Conservation (phyloP, 331 rosid species). For the Erythrophleum ivorense region DNA sequence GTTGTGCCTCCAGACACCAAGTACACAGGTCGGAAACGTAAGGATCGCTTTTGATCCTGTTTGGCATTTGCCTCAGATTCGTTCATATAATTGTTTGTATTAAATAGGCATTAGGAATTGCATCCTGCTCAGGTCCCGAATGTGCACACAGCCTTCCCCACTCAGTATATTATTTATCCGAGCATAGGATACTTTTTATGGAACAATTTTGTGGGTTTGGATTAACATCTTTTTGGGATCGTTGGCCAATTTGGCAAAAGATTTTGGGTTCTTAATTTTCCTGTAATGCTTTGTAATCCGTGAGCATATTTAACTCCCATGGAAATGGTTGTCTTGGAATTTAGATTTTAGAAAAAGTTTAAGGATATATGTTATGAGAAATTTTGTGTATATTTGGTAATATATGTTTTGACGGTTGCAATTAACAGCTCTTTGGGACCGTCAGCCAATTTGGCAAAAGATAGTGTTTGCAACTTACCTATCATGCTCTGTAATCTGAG, state of each 20-base stretch:
- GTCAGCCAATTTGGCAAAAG: no score
- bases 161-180: background rate
- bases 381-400: no score
- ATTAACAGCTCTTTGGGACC: no score
- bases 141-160: background rate
- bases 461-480: no score
- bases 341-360: no score
- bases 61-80: constrained; percentile 4
- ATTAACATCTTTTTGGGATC: background rate
- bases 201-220: constrained; percentile 10
- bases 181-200: background rate
- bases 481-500: no score
- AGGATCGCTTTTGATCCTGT: constrained; percentile 67
- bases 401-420: no score
- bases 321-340: no score
- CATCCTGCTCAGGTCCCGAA: background rate
- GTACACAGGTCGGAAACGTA: constrained; percentile 87
- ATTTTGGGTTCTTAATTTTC: background rate
- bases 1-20: constrained; percentile 76
- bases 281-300: background rate
- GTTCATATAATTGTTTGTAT: constrained; percentile 1
- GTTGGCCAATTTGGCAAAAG: background rate
- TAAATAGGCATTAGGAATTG: background rate
- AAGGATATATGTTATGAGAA: no score
- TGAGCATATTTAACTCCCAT: no score